Evolutionary conservation across 306 rosid species (phyloP).

Genomic region (Cucumis melo): DNA sequence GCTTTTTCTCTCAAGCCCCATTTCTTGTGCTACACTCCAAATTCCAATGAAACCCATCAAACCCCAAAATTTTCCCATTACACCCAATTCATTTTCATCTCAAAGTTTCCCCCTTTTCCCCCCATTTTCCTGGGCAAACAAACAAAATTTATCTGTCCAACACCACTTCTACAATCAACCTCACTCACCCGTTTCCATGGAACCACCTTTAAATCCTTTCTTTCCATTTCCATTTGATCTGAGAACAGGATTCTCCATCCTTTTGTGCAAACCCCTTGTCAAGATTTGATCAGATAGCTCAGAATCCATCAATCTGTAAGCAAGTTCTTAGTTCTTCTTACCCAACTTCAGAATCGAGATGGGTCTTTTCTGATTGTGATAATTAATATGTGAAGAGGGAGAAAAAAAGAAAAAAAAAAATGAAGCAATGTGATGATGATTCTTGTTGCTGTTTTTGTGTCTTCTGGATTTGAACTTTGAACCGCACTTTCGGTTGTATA

Average conservation of each 20-base stretch:
- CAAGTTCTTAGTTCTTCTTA: background rate
- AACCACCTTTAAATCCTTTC: background rate
- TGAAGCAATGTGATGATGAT: background rate
- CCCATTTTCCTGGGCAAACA: background rate
- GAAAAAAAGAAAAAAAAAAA: no score
- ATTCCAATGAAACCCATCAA: background rate
- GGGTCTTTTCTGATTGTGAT: background rate
- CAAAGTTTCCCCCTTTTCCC: background rate
- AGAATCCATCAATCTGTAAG: background rate
- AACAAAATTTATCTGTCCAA: background rate
- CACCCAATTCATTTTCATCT: background rate
- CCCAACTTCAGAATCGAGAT: background rate
- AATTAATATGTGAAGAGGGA: background rate
- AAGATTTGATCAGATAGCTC: background rate
- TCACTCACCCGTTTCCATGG: background rate
- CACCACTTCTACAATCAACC: background rate
- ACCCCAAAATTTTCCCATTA: background rate
- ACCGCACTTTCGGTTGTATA: background rate
- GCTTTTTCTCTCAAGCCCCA: background rate
- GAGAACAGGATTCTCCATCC: background rate
- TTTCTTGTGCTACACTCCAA: slow-evolving; percentile 5
- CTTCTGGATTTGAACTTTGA: background rate
- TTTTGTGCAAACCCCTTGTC: background rate
- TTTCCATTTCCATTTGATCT: background rate
- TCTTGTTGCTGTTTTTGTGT: background rate